These are phyloP conservation scores for Papiliotrema flavescens DNA, from an alignment of 1,284 basidiomycete genomes.

Conservation along the genomic window DNA sequence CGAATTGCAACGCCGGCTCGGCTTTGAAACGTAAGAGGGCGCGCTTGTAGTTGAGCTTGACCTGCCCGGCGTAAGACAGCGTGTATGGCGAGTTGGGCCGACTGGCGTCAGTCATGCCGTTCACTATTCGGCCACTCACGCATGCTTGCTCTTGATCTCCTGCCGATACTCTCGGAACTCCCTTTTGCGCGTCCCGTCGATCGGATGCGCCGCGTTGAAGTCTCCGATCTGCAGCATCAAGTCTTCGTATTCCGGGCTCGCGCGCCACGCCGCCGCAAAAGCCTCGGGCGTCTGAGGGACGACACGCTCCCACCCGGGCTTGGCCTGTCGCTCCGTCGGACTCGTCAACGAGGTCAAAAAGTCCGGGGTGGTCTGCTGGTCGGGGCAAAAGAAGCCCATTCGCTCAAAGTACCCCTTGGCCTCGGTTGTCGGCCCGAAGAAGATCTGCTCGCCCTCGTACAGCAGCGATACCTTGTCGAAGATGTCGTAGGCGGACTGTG, in stretches of 20 bases:
- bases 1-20: constrained; percentile 49
- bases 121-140: constrained; percentile 24
- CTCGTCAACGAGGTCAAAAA: constrained; percentile 64
- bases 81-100: constrained; percentile 49
- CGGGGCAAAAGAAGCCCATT: constrained; percentile 64
- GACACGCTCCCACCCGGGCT: constrained; percentile 52
- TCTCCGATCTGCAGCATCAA: too few species aligned
- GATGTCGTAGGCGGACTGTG: constrained; percentile 52
- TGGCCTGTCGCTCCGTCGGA: constrained; percentile 57
- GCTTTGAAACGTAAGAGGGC: constrained; percentile 49
- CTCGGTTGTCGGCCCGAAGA: constrained; percentile 67
- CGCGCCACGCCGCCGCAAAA: constrained; percentile 51
- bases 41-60: constrained; percentile 48
- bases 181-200: too few species aligned
- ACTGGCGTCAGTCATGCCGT: constrained; percentile 9
- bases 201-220: too few species aligned
- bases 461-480: constrained; percentile 74
- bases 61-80: constrained; percentile 47
- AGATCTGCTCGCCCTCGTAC: constrained; percentile 77
- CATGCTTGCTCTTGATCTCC: constrained; percentile 50
- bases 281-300: constrained; percentile 63
- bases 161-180: constrained; percentile 47
- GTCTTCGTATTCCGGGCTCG: constrained; percentile 36
- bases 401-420: constrained; percentile 74
- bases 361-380: constrained; percentile 52